Evolutionary conservation across 2,329 filamentous ascomycete genomes (phyloP), one percentile per base, ranked within the genome.

Genomic region (Xylariaceae sp.): DNA sequence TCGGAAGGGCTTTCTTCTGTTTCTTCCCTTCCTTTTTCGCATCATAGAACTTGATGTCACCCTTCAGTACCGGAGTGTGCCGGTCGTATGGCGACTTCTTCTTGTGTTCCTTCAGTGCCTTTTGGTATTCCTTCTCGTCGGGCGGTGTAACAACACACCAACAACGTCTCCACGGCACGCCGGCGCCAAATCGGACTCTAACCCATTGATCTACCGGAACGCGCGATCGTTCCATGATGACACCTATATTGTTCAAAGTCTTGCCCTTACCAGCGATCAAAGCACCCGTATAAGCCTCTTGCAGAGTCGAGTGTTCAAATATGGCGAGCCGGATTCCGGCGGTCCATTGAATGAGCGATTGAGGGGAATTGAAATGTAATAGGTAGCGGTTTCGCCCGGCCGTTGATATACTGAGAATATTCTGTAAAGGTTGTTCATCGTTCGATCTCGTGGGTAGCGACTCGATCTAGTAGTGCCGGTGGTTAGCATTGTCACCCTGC

Each of bases 261-360:
- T 92, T 96, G 55, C 93, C 95, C 76, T 97, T 98, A 52, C 93
- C 95, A 10, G 95, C 95, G 69, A 99, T 95, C 44, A 99, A 79
- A 19, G 93, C 93, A 6, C 95, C 95, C 0, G 95, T 99, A 71
- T 99, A 99, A 1, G 95, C 92, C 75, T 99, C 95, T 71, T 98
- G 93, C 32, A 99, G 79, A 0, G 91, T 91, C 1, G 92, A 87
- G 69, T 98, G 90, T 76, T 99, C 95, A 72, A 88, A 98, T 84
- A 98, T 96, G 67, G 93, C 85, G 20, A 99, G 84, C 45, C 95
- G 87, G 64, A 99, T 98, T 44, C 89, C 91, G 16, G 95, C 89
- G 1, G 95, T 96, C 95, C 95, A 99, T 75, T 98, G 93, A 2
- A 93, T 89, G 52, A 99, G 79, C 0, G 93, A 96, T 70, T 96